Percentiles rank a stretch among this genome's conserved stretches.
Evolutionary conservation across 2,329 filamentous ascomycete genomes (phyloP).

Genomic region (Diplocarpon mali): DNA sequence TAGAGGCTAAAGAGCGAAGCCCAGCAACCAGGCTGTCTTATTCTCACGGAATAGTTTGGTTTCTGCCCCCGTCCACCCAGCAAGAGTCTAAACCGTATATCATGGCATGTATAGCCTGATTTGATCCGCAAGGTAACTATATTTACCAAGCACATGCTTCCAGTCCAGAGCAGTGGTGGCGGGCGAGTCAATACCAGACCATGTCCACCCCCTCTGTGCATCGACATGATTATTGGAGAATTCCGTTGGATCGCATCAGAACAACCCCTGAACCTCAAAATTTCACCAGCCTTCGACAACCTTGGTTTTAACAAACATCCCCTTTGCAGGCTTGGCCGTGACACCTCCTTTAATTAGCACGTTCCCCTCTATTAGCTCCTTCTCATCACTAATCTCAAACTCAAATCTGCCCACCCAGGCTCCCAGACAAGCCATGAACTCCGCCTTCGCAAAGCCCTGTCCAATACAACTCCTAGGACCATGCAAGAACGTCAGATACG

Average conservation of each 20-base stretch:
- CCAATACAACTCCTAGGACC: slow-evolving; percentile 83
- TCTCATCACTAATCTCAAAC: slow-evolving; percentile 44
- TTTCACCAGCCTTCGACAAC: slow-evolving; percentile 54
- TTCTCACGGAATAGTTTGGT: too few relatives aligned
- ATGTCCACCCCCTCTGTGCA: background rate
- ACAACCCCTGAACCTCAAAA: too few relatives aligned
- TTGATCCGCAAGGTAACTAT: too few relatives aligned
- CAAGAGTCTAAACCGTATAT: too few relatives aligned
- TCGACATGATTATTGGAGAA: background rate
- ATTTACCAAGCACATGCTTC: too few relatives aligned
- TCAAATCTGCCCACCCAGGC: slow-evolving; percentile 66
- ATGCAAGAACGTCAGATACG: slow-evolving; percentile 73
- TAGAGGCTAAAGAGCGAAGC: too few relatives aligned
- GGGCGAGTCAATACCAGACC: too few relatives aligned
- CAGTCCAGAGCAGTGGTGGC: too few relatives aligned
- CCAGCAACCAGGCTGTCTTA: too few relatives aligned
- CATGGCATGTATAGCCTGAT: too few relatives aligned
- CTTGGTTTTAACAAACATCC: slow-evolving; percentile 57
- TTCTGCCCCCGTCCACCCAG: too few relatives aligned
- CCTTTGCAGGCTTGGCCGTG: slow-evolving; percentile 61
- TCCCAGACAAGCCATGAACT: slow-evolving; percentile 76
- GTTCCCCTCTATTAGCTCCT: slow-evolving; percentile 54
- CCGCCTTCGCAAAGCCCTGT: slow-evolving; percentile 65
- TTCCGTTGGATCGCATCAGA: too few relatives aligned
- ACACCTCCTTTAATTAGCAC: slow-evolving; percentile 58